phyloP scores from a whole-genome alignment of 2,329 filamentous ascomycete species.

The Colletotrichum theobromicola region DNA sequence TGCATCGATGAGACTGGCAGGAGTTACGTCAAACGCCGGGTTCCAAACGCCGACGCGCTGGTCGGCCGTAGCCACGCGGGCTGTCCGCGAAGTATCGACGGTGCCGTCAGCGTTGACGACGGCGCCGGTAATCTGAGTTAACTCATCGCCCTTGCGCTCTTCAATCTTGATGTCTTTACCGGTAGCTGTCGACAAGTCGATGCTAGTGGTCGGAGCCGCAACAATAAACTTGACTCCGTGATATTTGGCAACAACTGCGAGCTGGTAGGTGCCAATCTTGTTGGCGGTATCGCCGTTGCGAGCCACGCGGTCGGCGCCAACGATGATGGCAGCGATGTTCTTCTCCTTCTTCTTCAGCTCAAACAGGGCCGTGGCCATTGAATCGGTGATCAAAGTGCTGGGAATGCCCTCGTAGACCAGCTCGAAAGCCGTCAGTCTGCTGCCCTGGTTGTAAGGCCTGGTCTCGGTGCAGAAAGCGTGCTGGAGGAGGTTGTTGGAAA shows the following conservation, averaged over 20 bases:
- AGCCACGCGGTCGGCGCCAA: slow-evolving; percentile 93
- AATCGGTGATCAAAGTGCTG: slow-evolving; percentile 91
- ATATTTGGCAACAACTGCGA: slow-evolving; percentile 87
- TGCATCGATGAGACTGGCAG: slow-evolving; percentile 85
- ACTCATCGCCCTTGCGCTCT: slow-evolving; percentile 79
- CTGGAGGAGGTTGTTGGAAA: slow-evolving; percentile 67
- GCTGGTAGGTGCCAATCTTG: slow-evolving; percentile 94
- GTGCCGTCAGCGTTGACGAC: slow-evolving; percentile 67
- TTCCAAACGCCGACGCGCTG: slow-evolving; percentile 90
- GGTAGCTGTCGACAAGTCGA: slow-evolving; percentile 81
- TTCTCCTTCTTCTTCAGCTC: slow-evolving; percentile 62
- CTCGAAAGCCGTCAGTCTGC: slow-evolving; percentile 92
- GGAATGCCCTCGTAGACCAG: slow-evolving; percentile 94
- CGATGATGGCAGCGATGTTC: slow-evolving; percentile 85
- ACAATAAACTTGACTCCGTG: slow-evolving; percentile 95
- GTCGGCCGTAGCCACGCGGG: slow-evolving; percentile 80
- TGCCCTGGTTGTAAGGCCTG: slow-evolving; percentile 96
- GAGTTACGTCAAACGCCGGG: slow-evolving; percentile 95
- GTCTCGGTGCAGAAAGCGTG: slow-evolving; percentile 98
- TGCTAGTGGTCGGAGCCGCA: slow-evolving; percentile 91
- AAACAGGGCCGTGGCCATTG: slow-evolving; percentile 92
- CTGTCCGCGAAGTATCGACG: slow-evolving; percentile 67
- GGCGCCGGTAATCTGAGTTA: slow-evolving; percentile 84
- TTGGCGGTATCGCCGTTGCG: slow-evolving; percentile 98
- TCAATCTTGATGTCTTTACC: slow-evolving; percentile 89